Conservation (phyloP, 1,284 basidiomycete species). For the Phenoliferia sp. region DNA sequence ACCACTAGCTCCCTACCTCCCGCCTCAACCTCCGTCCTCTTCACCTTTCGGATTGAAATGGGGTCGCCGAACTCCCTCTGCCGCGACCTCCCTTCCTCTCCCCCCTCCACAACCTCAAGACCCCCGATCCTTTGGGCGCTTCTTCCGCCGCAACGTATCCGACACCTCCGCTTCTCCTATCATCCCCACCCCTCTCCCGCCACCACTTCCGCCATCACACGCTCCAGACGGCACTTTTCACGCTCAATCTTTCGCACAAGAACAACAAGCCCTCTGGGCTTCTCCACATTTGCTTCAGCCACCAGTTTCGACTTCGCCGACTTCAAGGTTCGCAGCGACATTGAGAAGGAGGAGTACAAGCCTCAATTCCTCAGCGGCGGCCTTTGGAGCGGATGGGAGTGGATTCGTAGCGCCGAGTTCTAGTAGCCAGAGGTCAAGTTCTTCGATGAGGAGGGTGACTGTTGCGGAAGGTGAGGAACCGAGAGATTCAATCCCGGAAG, state of each 20-base stretch:
- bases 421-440: background rate
- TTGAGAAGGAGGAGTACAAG: constrained; percentile 3
- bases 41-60: background rate
- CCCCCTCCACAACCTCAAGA: constrained; percentile 1
- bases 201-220: background rate
- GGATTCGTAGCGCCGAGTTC: background rate
- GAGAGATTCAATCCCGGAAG: no score
- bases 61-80: background rate
- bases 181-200: background rate
- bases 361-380: background rate
- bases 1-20: background rate
- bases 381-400: background rate
- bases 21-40: background rate
- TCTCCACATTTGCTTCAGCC: background rate
- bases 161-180: background rate
- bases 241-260: constrained; percentile 27
- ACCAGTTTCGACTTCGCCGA: background rate
- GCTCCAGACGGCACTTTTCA: constrained; percentile 4
- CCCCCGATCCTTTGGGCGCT: constrained; percentile 14
- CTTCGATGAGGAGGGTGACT: constrained; percentile 1
- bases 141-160: constrained; percentile 9
- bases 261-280: constrained; percentile 25
- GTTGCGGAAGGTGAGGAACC: background rate
- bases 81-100: background rate
- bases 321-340: constrained; percentile 1